These are phyloP conservation scores for Waltergamsia citrina DNA, from an alignment of 2,329 filamentous ascomycete species.

Conservation along the genomic window DNA sequence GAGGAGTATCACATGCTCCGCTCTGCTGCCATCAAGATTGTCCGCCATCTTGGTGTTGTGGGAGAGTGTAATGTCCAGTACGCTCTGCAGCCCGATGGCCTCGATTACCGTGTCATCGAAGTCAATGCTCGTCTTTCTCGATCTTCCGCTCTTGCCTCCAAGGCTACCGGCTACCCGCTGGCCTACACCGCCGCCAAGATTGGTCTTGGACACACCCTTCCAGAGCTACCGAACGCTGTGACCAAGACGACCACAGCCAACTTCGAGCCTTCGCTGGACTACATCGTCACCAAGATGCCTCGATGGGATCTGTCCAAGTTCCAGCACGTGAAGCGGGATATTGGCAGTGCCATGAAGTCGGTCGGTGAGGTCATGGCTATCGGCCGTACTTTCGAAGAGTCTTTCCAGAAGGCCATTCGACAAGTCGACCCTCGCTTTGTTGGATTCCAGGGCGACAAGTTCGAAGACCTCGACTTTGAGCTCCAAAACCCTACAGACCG, in stretches of 20 bases:
- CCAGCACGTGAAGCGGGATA: constrained; percentile 95
- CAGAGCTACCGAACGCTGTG: constrained; percentile 93
- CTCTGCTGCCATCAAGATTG: constrained; percentile 94
- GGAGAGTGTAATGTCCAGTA: constrained; percentile 99
- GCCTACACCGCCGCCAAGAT: constrained; percentile 99
- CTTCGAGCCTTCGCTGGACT: constrained; percentile 95
- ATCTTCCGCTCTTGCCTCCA: constrained; percentile 92
- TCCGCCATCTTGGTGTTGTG: constrained; percentile 91
- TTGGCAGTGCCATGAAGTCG: constrained; percentile 97
- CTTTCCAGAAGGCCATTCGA: constrained; percentile 96
- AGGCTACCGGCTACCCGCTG: constrained; percentile 94
- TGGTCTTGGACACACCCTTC: constrained; percentile 87
- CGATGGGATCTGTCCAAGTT: constrained; percentile 98
- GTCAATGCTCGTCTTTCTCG: constrained; percentile 97
- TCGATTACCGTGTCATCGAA: constrained; percentile 98
- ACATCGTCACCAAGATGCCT: constrained; percentile 97
- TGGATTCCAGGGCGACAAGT: constrained; percentile 92
- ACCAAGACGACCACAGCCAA: constrained; percentile 98
- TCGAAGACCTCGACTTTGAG: constrained; percentile 84
- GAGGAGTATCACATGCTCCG: constrained; percentile 99
- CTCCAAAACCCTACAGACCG: constrained; percentile 91
- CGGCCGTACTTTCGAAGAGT: constrained; percentile 95
- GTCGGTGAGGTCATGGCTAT: constrained; percentile 99
- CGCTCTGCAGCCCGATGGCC: constrained; percentile 87
- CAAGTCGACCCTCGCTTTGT: constrained; percentile 89